These are phyloP conservation scores for barley (Hordeum vulgare) DNA, from an alignment of 176 grass and related monocot genomes.

Conservation along the genomic window DNA sequence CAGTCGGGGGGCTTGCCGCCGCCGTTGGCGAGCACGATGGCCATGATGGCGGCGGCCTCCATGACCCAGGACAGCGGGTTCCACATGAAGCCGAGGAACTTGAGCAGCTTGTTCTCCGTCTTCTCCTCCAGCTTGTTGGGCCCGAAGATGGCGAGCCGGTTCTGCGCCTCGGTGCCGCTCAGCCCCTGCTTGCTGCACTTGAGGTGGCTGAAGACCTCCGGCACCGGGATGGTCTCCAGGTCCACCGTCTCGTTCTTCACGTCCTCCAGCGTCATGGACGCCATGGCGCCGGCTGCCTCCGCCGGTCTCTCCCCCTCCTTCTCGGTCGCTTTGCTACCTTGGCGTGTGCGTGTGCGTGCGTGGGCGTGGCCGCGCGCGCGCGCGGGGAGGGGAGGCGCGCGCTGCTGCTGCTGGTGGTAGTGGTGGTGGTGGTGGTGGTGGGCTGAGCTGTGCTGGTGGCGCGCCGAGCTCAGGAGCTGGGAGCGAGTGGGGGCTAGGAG, in stretches of 20 bases:
- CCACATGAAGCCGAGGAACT: conserved; percentile 98
- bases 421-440: too few relatives aligned
- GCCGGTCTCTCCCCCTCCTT: not conserved
- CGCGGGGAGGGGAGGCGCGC: not conserved
- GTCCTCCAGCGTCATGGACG: conserved; percentile 65
- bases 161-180: conserved; percentile 32
- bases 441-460: not conserved
- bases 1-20: conserved; percentile 84
- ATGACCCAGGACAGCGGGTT: conserved; percentile 96
- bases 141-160: conserved; percentile 75
- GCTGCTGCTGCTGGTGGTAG: not conserved
- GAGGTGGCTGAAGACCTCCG: conserved; percentile 75
- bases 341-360: too few relatives aligned
- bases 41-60: conserved; percentile 89
- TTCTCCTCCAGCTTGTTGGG: conserved; percentile 95
- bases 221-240: conserved; percentile 78
- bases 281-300: conserved; percentile 33
- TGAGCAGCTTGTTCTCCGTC: conserved; percentile 88
- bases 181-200: conserved; percentile 79
- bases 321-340: not conserved
- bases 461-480: not conserved
- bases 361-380: too few relatives aligned
- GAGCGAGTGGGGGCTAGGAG: not conserved
- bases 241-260: conserved; percentile 81
- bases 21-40: conserved; percentile 77